phyloP scores from a whole-genome alignment of 1,284 basidiomycete genomes.

The Cutaneotrichosporon arboriforme region DNA sequence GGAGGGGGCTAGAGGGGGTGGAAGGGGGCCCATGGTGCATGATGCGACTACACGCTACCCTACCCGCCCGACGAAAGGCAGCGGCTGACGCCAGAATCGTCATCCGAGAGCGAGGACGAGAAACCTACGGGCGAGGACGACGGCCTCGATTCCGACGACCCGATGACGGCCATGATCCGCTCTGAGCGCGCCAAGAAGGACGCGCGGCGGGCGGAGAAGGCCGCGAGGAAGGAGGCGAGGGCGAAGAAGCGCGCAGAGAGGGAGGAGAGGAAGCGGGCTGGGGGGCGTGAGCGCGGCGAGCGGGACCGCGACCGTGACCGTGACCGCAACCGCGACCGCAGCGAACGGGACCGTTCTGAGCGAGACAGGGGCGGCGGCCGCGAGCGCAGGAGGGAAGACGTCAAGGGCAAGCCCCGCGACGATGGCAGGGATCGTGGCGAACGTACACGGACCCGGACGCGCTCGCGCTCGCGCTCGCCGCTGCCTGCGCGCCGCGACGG shows the following conservation, averaged over 20 bases:
- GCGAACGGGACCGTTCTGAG: conserved; percentile 1
- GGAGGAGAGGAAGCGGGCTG: conserved; percentile 18
- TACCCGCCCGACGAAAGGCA: too few species aligned
- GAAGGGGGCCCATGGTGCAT: too few species aligned
- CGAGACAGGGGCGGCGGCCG: neutral
- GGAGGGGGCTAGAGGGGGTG: neutral
- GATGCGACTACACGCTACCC: too few species aligned
- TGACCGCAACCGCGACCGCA: neutral
- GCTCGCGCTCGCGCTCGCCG: too few species aligned
- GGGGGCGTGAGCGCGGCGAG: conserved; percentile 3
- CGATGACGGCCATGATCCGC: conserved; percentile 84
- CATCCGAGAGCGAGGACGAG: conserved; percentile 27
- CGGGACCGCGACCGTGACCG: neutral
- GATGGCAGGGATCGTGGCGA: neutral
- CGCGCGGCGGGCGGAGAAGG: conserved; percentile 56
- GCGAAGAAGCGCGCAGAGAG: conserved; percentile 20
- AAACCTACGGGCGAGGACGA: conserved; percentile 57
- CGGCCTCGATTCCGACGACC: conserved; percentile 88
- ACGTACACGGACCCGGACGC: too few species aligned
- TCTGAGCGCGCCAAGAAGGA: conserved; percentile 59
- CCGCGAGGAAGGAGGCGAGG: conserved; percentile 36
- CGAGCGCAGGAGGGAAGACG: neutral
- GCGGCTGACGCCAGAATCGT: conserved; percentile 21
- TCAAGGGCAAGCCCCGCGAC: neutral
- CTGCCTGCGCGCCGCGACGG: neutral